Conservation (phyloP, 495 filamentous ascomycete species). For the Aspergillus biplanus region DNA sequence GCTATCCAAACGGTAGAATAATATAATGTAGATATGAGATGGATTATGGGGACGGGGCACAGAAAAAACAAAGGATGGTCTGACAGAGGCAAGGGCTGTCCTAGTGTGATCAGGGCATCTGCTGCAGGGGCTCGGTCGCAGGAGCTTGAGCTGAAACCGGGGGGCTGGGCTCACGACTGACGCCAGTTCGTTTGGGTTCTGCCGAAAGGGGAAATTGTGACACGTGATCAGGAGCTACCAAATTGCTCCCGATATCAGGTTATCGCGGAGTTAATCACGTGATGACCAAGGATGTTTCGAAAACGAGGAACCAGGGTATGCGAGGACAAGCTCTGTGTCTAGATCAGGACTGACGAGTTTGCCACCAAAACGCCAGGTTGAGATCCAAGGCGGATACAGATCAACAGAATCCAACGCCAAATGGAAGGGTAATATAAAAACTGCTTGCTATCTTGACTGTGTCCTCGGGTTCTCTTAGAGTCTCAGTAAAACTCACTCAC, state of each 20-base stretch:
- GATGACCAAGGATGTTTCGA: not conserved
- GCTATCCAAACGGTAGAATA: conserved; percentile 1
- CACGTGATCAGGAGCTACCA: conserved; percentile 23
- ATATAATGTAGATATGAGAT: not conserved
- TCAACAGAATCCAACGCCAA: conserved; percentile 10
- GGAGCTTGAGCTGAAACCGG: conserved; percentile 37
- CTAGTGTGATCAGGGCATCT: conserved; percentile 12
- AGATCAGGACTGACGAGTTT: not conserved
- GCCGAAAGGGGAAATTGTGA: conserved; percentile 31
- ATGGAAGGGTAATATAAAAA: conserved; percentile 29
- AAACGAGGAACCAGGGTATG: not conserved
- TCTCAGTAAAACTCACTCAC: conserved; percentile 66
- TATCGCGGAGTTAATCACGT: conserved; percentile 14
- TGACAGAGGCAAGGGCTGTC: conserved; percentile 23
- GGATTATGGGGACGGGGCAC: not conserved
- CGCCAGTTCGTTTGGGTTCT: conserved; percentile 31
- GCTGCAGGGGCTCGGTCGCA: conserved; percentile 21
- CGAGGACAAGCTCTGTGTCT: not conserved
- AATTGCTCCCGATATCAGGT: conserved; percentile 22
- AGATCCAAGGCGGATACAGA: not conserved
- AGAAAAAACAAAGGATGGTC: not conserved
- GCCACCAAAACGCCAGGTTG: conserved; percentile 17
- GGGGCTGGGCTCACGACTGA: conserved; percentile 33
- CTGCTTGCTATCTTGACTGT: conserved; percentile 24
- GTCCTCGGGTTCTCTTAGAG: conserved; percentile 40